These are phyloP conservation scores for Mesostigma viride DNA, from an alignment of 139 green algal genomes.

Conservation along the genomic window DNA sequence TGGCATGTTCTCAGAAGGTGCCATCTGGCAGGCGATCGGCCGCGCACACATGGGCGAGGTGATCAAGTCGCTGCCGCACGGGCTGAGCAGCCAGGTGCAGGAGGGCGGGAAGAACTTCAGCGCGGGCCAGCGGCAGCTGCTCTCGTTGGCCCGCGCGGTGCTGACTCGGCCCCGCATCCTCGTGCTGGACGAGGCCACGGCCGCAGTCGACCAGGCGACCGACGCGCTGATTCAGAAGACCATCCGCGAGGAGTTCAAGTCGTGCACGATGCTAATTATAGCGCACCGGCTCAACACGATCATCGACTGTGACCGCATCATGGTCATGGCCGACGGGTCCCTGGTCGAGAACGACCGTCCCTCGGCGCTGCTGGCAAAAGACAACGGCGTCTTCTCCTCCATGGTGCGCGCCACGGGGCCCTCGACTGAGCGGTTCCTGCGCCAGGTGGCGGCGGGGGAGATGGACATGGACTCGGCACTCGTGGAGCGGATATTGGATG, in stretches of 20 bases:
- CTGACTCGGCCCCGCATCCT: constrained; percentile 51
- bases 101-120: constrained; percentile 72
- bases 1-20: constrained; percentile 45
- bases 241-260: constrained; percentile 64
- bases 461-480: too few relatives aligned
- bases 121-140: constrained; percentile 78
- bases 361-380: constrained; percentile 30
- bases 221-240: constrained; percentile 63
- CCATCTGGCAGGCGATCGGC: constrained; percentile 66
- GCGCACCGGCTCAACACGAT: constrained; percentile 18
- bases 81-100: constrained; percentile 38
- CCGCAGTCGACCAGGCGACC: constrained; percentile 72
- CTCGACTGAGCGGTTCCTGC: neutral
- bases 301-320: constrained; percentile 24
- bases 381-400: constrained; percentile 2
- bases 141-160: constrained; percentile 81
- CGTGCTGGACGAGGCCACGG: constrained; percentile 80
- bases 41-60: constrained; percentile 53
- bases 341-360: constrained; percentile 35
- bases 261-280: constrained; percentile 57
- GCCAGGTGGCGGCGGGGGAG: neutral
- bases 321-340: constrained; percentile 42
- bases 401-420: constrained; percentile 12
- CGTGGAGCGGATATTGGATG: too few relatives aligned
- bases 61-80: constrained; percentile 8